Evolutionary conservation across 108 stramenopile species (phyloP).

Genomic region (Bacterosira constricta): DNA sequence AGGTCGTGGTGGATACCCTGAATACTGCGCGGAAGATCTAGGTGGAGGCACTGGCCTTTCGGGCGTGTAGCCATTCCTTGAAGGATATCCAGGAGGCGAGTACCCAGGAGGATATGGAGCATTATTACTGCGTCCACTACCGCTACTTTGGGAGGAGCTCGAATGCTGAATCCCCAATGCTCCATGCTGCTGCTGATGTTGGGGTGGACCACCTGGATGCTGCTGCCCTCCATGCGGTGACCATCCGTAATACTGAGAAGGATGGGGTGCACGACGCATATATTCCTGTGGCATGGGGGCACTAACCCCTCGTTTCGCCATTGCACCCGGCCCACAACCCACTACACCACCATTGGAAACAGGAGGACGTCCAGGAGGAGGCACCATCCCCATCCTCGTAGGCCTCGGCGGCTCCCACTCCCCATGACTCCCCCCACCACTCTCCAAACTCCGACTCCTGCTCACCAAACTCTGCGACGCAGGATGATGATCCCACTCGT

Average conservation of each 20-base stretch:
- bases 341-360: not conserved
- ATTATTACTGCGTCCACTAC: too few species aligned
- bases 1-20: not conserved
- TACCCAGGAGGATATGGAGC: not conserved
- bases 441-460: not conserved
- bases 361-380: not conserved
- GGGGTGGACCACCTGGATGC: not conserved
- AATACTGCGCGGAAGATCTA: not conserved
- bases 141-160: not conserved
- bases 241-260: not conserved
- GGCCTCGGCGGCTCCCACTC: conserved; percentile 22
- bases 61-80: too few species aligned
- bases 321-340: not conserved
- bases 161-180: not conserved
- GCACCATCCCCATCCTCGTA: conserved; percentile 1
- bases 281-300: not conserved
- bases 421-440: not conserved
- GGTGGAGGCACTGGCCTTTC: not conserved
- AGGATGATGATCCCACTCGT: not conserved
- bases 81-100: not conserved
- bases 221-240: not conserved
- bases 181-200: too few species aligned
- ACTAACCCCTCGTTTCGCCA: not conserved
- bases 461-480: not conserved
- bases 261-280: not conserved